Percentiles rank a stretch among this genome's conserved stretches.
Conservation (phyloP, 495 filamentous ascomycete genomes). For the Xylaria venustula region DNA sequence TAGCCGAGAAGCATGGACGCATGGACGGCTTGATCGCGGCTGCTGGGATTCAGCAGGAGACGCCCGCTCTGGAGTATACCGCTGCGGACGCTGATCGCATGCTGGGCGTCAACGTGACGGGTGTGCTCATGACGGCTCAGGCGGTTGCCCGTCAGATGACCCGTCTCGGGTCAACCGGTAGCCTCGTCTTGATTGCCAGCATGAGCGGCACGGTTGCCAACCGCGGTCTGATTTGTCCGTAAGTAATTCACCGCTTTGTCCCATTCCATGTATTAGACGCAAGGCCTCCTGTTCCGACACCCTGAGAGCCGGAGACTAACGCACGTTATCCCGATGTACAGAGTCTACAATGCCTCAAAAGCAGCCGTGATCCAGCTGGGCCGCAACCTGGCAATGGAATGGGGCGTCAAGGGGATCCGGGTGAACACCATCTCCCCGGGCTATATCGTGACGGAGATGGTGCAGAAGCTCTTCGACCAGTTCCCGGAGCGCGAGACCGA, state of each 20-base stretch:
- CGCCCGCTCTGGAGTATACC: slow-evolving; percentile 65
- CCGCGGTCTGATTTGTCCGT: slow-evolving; percentile 50
- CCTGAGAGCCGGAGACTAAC: neutral
- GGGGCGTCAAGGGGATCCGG: slow-evolving; percentile 83
- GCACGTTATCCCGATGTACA: slow-evolving; percentile 26
- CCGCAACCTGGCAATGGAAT: slow-evolving; percentile 82
- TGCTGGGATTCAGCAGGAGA: slow-evolving; percentile 76
- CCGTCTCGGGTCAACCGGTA: slow-evolving; percentile 54
- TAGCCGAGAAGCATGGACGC: slow-evolving; percentile 68
- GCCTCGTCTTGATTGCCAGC: slow-evolving; percentile 70
- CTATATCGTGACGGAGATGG: slow-evolving; percentile 94
- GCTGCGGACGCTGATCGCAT: slow-evolving; percentile 62
- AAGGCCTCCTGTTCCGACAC: neutral
- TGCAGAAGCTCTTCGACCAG: slow-evolving; percentile 70
- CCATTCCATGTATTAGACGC: neutral
- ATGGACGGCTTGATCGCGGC: slow-evolving; percentile 82
- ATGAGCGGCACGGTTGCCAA: slow-evolving; percentile 85
- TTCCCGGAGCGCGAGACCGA: slow-evolving; percentile 71
- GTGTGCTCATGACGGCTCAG: slow-evolving; percentile 75
- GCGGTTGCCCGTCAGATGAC: slow-evolving; percentile 77
- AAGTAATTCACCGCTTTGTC: slow-evolving; percentile 16
- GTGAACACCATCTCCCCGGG: slow-evolving; percentile 95
- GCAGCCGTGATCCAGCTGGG: slow-evolving; percentile 82
- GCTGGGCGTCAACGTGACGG: slow-evolving; percentile 72
- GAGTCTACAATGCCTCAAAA: slow-evolving; percentile 90